Evolutionary conservation across 2,329 filamentous ascomycete genomes (phyloP), one percentile per base, ranked within the genome.

Genomic region (Aspergillus spinulosporus): DNA sequence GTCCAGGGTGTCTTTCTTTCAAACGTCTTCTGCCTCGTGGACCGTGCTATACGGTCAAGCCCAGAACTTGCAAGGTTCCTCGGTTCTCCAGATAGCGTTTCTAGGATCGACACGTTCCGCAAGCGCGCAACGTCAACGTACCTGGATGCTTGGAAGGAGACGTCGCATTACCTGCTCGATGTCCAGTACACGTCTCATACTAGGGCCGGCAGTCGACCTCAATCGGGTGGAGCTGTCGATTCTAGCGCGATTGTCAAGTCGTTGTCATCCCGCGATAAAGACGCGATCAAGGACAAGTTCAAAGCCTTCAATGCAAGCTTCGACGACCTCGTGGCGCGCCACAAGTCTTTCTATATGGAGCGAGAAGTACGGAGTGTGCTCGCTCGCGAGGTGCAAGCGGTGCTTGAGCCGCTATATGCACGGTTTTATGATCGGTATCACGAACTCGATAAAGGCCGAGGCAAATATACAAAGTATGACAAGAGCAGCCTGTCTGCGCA

Each of bases 391-490:
- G 88, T 97, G 61, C 90, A 94, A 72, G 87, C 88, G 66, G 90
- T 96, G 77, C 87, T 99, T 54, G 93, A 97, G 76, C 92, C 93
- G 53, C 81, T 99, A 11, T 99, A 99, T 76, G 89, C 88, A 60
- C 84, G 94, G 45, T 99, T 99, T 76, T 97, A 91, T 86, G 94
- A 97, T 75, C 84, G 93, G 29, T 99, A 99, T 72, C 92, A 97
- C 72, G 94, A 97, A 75, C 87, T 97, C 62, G 93, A 97, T 76
- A 97, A 96, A 79, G 94, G 94, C 58, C 95, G 92, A 76, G 93
- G 93, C 64, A 99, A 99, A 75, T 96, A 97, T 74, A 92, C 96
- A 72, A 97, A 96, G 78, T 97, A 96, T 72, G 92, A 97, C 78
- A 97, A 97, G 79, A 81, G 81, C 40, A 84, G 86, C 47, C 87